phyloP scores from a whole-genome alignment of 495 filamentous ascomycete species.

The Aspergillus affinis region DNA sequence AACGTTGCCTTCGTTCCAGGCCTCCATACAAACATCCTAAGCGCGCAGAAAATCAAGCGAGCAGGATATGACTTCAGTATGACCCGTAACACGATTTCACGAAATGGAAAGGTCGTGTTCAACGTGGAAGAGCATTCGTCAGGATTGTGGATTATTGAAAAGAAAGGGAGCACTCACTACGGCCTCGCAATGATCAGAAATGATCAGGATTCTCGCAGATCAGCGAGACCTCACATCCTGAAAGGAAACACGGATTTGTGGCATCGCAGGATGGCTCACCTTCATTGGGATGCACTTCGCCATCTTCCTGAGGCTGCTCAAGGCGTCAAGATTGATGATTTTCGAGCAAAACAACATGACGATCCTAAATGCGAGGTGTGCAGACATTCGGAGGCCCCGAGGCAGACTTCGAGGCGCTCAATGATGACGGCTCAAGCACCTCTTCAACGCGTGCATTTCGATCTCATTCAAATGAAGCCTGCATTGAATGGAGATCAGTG shows the following conservation, averaged over 20 bases:
- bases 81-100: not conserved
- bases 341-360: not conserved
- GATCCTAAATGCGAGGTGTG: not conserved
- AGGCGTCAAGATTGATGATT: not conserved
- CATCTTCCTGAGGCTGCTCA: not conserved
- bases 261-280: not conserved
- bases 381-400: not conserved
- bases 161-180: not conserved
- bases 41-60: not conserved
- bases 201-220: not conserved
- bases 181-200: not conserved
- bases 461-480: not conserved
- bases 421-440: not conserved
- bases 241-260: not conserved
- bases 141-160: not conserved
- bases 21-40: not conserved
- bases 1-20: not conserved
- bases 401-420: not conserved
- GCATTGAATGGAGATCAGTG: not conserved
- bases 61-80: not conserved
- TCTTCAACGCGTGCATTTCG: not conserved
- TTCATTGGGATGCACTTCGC: not conserved
- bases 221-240: not conserved
- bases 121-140: not conserved
- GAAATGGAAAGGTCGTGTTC: not conserved